phyloP scores from a whole-genome alignment of 441 rosid species.

The Theobroma grandiflorum region DNA sequence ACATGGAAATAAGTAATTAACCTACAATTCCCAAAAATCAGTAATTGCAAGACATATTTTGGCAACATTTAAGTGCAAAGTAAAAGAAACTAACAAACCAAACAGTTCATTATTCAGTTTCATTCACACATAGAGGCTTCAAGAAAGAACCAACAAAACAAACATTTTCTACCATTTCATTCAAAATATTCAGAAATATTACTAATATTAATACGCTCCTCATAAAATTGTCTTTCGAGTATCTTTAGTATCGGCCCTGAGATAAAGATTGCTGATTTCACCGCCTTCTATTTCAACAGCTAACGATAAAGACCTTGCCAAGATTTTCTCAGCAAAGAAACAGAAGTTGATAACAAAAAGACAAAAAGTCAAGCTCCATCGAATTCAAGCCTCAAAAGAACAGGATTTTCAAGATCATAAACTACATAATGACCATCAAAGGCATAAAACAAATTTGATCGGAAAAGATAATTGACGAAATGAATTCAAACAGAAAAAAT shows the following conservation, averaged over 20 bases:
- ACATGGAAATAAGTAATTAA: not conserved
- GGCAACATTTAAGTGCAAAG: not conserved
- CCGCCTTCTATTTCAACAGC: not conserved
- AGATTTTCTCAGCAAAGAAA: not conserved
- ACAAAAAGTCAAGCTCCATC: not conserved
- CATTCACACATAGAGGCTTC: constrained; percentile 12
- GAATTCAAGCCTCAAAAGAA: not conserved
- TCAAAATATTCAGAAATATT: not conserved
- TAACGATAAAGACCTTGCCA: not conserved
- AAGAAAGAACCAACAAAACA: not conserved
- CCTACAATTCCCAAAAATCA: not conserved
- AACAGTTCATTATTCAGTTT: not conserved
- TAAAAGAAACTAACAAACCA: not conserved
- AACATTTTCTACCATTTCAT: constrained; percentile 12
- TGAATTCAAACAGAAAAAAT: not conserved
- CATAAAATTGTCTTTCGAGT: not conserved
- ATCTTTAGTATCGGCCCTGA: not conserved
- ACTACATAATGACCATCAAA: not conserved
- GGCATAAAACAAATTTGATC: not conserved
- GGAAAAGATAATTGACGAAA: not conserved
- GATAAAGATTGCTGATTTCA: not conserved
- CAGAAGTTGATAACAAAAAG: not conserved
- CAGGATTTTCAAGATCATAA: not conserved
- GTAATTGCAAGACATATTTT: not conserved
- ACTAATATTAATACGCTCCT: not conserved